Evolutionary conservation across 2,329 filamentous ascomycete species (phyloP), one percentile per base, ranked within the genome.

Genomic region (Fusarium concolor): DNA sequence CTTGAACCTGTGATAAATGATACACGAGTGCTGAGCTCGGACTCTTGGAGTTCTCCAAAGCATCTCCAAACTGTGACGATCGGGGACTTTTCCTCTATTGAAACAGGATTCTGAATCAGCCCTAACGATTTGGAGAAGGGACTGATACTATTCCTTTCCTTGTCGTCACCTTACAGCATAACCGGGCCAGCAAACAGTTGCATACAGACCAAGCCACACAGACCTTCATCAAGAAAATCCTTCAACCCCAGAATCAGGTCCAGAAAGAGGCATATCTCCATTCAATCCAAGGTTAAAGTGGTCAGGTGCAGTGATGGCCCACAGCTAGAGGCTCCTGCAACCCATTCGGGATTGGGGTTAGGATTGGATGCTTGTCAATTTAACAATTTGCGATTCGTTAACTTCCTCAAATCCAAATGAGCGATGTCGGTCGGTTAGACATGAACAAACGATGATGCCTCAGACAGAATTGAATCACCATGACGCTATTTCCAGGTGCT

Each of bases 281-380:
- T 62, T 58, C 10, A 49, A 73, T 57, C 58, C 68, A 46, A 65
- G 70, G 53, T 63, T 28, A 31, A 56, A 47, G 54, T 66, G 70
- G 72, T 74, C 72, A 74, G 70, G 72, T 73, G 72, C 66, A 67
- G 44, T 53, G 28, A 26, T 29, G 71, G 68, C 71, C 71, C 71
- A 74, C 71, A 71, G 52, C 50, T 58, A 39, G 71, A 58, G 39
- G 62, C 54, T 65, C 43, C 62, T 72, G 69, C 72, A 72, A 72
- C 68, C 71, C 69, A 63, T 55, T 65, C 69, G 57, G 46, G 65
- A 20, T 42, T 55, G 42, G 57, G 46, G 12, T 33, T 33, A 8
- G 42, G 57, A 29, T 42, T 28, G 29, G 37, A 69, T 72, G 64
- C 67, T 65, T 61, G 65, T 70, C 56, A 44, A 45, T 61, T 74